Evolutionary conservation across 2,329 filamentous ascomycete genomes (phyloP).

Genomic region (Lojkania enalia): DNA sequence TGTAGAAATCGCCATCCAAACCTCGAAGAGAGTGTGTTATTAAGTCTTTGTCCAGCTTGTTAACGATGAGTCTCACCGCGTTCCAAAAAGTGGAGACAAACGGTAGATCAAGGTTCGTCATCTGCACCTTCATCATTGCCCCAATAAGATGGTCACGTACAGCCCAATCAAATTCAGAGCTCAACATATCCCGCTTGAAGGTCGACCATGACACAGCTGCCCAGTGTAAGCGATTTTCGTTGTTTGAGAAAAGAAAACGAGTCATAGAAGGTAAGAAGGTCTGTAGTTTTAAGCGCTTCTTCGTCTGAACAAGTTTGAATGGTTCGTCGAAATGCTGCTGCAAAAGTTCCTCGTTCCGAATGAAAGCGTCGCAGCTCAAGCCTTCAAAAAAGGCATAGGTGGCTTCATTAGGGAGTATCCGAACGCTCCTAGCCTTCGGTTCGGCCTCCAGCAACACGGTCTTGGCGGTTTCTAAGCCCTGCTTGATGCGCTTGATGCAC

Average conservation of each 20-base stretch:
- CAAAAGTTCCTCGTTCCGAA: constrained; percentile 60
- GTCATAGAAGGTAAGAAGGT: constrained; percentile 80
- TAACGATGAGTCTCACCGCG: constrained; percentile 73
- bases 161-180: constrained; percentile 83
- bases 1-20: constrained; percentile 71
- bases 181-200: constrained; percentile 65
- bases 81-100: constrained; percentile 77
- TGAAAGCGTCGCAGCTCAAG: constrained; percentile 79
- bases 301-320: constrained; percentile 78
- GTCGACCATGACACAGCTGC: constrained; percentile 70
- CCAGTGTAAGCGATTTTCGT: constrained; percentile 67
- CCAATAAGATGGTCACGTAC: constrained; percentile 72
- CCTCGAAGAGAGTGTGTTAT: constrained; percentile 78
- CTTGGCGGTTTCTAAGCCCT: constrained; percentile 48
- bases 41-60: constrained; percentile 70
- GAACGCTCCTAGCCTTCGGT: constrained; percentile 55
- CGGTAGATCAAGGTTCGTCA: constrained; percentile 54
- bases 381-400: constrained; percentile 86
- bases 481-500: constrained; percentile 49
- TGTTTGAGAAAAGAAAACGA: constrained; percentile 78
- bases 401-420: constrained; percentile 59
- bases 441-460: constrained; percentile 49
- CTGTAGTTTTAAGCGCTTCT: constrained; percentile 75
- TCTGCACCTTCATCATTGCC: constrained; percentile 66
- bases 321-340: constrained; percentile 74